Conservation (phyloP, 257 asterid species). For the Plantago ovata region DNA sequence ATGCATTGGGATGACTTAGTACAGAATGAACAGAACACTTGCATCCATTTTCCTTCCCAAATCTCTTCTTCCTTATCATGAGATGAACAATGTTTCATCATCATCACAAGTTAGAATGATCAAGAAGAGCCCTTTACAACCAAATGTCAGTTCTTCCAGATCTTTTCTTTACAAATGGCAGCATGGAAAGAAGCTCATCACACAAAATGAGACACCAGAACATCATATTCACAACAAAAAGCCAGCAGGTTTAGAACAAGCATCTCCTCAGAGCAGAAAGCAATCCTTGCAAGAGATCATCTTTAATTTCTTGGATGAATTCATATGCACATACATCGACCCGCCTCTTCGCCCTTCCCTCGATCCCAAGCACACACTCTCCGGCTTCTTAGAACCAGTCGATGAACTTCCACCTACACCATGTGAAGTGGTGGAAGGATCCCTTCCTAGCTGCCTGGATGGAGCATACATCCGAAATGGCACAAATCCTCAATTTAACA, state of each 20-base stretch:
- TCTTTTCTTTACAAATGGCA: background rate
- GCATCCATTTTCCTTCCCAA: conserved; percentile 48
- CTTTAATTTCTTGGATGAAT: conserved; percentile 33
- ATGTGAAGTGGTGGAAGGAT: conserved; percentile 45
- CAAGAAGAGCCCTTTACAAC: background rate
- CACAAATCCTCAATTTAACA: conserved; percentile 64
- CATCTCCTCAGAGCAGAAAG: background rate
- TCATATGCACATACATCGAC: conserved; percentile 33
- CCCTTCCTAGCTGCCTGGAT: conserved; percentile 44
- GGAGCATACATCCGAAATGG: conserved; percentile 71
- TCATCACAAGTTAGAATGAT: background rate
- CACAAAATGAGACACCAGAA: background rate
- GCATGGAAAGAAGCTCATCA: background rate
- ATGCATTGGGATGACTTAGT: too few species aligned
- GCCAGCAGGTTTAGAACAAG: background rate
- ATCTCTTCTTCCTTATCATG: background rate
- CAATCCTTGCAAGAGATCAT: conserved; percentile 6
- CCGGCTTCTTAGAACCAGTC: conserved; percentile 48
- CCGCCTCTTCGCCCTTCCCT: conserved; percentile 40
- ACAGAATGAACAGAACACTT: conserved; percentile 11
- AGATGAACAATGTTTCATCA: conserved; percentile 4
- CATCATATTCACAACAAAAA: background rate
- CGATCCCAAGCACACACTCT: conserved; percentile 40
- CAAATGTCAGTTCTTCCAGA: background rate
- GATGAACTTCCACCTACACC: conserved; percentile 56